These are phyloP conservation scores for Citrullus colocynthis DNA, from an alignment of 306 rosid genomes.

Conservation along the genomic window DNA sequence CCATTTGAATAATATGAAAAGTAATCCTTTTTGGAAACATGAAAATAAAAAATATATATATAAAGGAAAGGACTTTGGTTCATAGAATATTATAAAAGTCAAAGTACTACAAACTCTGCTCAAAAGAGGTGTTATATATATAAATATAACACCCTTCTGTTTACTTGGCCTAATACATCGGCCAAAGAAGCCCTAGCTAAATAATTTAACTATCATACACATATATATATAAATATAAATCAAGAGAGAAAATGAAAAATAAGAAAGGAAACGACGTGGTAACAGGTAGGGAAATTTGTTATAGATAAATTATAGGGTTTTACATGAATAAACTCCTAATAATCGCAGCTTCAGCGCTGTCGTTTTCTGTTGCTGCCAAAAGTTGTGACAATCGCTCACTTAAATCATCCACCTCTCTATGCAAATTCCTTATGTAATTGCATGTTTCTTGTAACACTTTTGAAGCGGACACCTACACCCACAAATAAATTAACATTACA, in stretches of 20 bases:
- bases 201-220: not conserved
- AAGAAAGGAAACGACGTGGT: not conserved
- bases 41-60: not conserved
- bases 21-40: not conserved
- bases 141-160: not conserved
- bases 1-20: not conserved
- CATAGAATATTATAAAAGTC: not conserved
- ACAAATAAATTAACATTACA: not conserved
- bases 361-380: not conserved
- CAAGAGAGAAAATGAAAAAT: not conserved
- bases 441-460: slow-evolving; percentile 6
- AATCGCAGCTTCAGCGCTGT: not conserved
- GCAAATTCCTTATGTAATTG: slow-evolving; percentile 11
- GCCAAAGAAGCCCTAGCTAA: not conserved
- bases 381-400: not conserved
- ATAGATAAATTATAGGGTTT: not conserved
- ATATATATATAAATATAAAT: not conserved
- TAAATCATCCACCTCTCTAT: not conserved
- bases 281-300: not conserved
- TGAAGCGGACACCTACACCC: not conserved
- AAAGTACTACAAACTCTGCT: not conserved
- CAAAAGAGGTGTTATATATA: not conserved
- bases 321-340: slow-evolving; percentile 4
- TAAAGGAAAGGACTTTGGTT: not conserved
- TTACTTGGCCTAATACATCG: not conserved